phyloP scores from a whole-genome alignment of 1,139 yeast species.

The Pichia inconspicua region DNA sequence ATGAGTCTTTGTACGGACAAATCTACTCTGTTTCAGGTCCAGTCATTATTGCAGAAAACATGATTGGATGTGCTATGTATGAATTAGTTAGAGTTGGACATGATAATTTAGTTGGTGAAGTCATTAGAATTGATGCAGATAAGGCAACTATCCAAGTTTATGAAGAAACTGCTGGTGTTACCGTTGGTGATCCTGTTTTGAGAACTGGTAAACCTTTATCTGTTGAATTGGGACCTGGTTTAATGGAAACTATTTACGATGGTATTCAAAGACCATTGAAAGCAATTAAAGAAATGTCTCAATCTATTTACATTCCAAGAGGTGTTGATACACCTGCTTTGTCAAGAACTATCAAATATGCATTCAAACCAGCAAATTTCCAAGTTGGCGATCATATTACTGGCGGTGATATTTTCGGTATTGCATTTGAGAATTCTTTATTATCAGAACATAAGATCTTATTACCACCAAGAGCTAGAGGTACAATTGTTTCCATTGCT shows the following conservation, averaged over 20 bases:
- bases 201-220: slow-evolving; percentile 97
- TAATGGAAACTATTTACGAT: slow-evolving; percentile 97
- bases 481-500: slow-evolving; percentile 88
- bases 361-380: slow-evolving; percentile 70
- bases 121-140: slow-evolving; percentile 91
- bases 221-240: slow-evolving; percentile 98
- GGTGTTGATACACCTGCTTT: slow-evolving; percentile 96
- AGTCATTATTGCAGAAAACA: slow-evolving; percentile 92
- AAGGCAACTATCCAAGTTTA: slow-evolving; percentile 97
- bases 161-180: slow-evolving; percentile 98
- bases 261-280: slow-evolving; percentile 98
- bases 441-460: slow-evolving; percentile 87
- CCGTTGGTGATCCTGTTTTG: slow-evolving; percentile 96
- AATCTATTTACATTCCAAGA: slow-evolving; percentile 94
- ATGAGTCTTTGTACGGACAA: slow-evolving; percentile 75
- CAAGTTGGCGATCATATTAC: slow-evolving; percentile 95
- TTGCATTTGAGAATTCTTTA: slow-evolving; percentile 87
- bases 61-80: slow-evolving; percentile 99
- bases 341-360: slow-evolving; percentile 73
- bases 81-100: slow-evolving; percentile 97
- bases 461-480: slow-evolving; percentile 97
- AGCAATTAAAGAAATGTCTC: slow-evolving; percentile 77
- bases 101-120: slow-evolving; percentile 94
- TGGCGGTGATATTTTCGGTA: slow-evolving; percentile 96
- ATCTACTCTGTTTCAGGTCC: slow-evolving; percentile 97